Base-by-base conservation (phyloP, 1,284 basidiomycete genomes). In the Boletus calvinii region DNA sequence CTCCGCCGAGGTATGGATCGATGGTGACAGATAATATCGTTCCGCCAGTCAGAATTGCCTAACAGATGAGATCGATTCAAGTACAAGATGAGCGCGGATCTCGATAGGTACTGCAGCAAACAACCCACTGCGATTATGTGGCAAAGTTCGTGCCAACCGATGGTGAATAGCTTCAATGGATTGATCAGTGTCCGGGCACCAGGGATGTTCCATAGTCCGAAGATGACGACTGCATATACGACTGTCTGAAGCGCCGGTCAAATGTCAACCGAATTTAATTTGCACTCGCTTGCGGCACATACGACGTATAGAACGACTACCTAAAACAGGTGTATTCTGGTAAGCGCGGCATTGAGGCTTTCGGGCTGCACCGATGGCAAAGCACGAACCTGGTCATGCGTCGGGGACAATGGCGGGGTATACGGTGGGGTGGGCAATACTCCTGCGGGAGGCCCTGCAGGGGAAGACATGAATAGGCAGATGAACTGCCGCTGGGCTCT, bases 121-220 rank as follows among this genome's bases (percentile, higher is more conserved):
- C 53, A 48, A 74, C 85, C 53, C 59, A 90, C 89, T 44, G 82
- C 79, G 50, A 77, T 74, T 65, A 90, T 86, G 66, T 92, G 89
- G 64, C 85, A 92, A n/a, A 91, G 74, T 64, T 92, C 89, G 63
- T 92, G 89, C 80, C 81, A 88, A 36, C 89, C 89, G 57, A 92
- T 90, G 46, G 88, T 88, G 63, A 92, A 85, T 24, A 92, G 74
- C 67, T 92, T 92, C 59, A 92, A 75, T 7, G 89, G 89, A 62
- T 82, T 89, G 62, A 91, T 89, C 69, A 88, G 61, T 59, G 82
- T 79, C 49, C 88, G 77, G 35, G 85, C 82, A 52, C 85, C 80
- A 9, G 89, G 88, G 47, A 90, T 85, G 66, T 85, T 89, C 88
- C 88, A 90, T 57, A 88, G 75, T 20, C 85, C 88, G 61, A 90